Conservation (phyloP, 1,284 basidiomycete genomes). For the Cutaneotrichosporon sp. region DNA sequence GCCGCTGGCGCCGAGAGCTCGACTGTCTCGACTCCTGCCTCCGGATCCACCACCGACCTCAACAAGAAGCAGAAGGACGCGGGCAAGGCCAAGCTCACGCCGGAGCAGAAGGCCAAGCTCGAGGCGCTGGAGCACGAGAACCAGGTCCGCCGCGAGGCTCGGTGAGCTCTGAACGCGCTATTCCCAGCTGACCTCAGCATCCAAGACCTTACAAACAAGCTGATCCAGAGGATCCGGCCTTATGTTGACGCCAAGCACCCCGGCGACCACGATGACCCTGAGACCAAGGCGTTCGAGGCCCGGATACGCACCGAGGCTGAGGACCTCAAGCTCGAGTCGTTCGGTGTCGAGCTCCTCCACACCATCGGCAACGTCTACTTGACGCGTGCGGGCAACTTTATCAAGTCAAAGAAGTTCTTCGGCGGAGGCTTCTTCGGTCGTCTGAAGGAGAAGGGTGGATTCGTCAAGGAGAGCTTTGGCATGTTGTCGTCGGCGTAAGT, state of each 20-base stretch:
- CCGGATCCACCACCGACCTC: constrained; percentile 21
- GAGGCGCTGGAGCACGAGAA: constrained; percentile 73
- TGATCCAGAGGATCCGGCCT: constrained; percentile 75
- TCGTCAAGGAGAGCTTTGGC: constrained; percentile 91
- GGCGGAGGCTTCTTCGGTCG: constrained; percentile 83
- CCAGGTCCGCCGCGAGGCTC: constrained; percentile 67
- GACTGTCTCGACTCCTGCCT: constrained; percentile 14
- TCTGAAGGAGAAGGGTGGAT: constrained; percentile 87
- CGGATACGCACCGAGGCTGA: constrained; percentile 83
- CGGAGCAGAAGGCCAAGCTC: constrained; percentile 78
- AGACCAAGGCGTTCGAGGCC: constrained; percentile 70
- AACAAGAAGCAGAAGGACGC: constrained; percentile 31
- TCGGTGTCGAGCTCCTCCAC: constrained; percentile 79
- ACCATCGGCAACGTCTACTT: constrained; percentile 87
- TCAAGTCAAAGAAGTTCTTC: constrained; percentile 82
- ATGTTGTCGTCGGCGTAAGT: constrained; percentile 76
- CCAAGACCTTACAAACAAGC: constrained; percentile 64
- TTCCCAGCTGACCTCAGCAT: constrained; percentile 45
- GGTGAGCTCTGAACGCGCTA: constrained; percentile 44
- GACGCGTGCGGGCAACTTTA: constrained; percentile 84
- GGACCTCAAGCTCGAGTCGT: constrained; percentile 95
- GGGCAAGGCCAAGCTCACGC: constrained; percentile 60
- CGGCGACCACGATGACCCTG: constrained; percentile 76
- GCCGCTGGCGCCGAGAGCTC: constrained; percentile 6
- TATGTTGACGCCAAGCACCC: constrained; percentile 85